Conservation (phyloP, 2,329 filamentous ascomycete genomes). For the Sporothrix luriei region DNA sequence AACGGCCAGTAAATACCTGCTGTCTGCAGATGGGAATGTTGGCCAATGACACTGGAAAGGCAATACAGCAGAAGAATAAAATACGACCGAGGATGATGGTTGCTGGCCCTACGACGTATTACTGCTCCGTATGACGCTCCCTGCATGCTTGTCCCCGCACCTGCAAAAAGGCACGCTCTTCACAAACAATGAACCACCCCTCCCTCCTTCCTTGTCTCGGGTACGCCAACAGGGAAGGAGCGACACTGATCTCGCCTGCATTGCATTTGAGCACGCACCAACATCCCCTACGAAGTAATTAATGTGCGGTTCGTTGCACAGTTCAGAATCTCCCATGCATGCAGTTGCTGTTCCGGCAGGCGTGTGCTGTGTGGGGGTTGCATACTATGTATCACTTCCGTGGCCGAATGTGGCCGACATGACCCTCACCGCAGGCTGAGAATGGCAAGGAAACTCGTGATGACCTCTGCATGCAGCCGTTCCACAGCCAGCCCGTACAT, state of each 20-base stretch:
- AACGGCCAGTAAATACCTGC: background rate
- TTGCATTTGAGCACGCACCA: constrained; percentile 7
- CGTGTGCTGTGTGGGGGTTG: constrained; percentile 22
- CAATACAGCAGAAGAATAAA: constrained; percentile 9
- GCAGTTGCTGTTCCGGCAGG: constrained; percentile 6
- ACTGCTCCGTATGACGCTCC: constrained; percentile 6
- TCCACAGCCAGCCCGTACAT: constrained; percentile 2
- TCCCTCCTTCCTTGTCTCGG: background rate
- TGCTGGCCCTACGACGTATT: background rate
- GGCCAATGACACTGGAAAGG: background rate
- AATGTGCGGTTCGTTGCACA: background rate
- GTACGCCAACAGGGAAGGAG: constrained; percentile 4
- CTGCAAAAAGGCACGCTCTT: constrained; percentile 7
- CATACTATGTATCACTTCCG: constrained; percentile 21
- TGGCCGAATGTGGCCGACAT: background rate
- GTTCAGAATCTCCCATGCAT: background rate
- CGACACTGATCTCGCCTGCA: constrained; percentile 19
- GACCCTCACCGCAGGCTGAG: constrained; percentile 22
- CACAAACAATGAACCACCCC: constrained; percentile 1
- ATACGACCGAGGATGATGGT: constrained; percentile 18
- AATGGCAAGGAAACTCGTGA: constrained; percentile 29
- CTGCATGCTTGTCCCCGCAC: constrained; percentile 10
- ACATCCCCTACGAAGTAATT: background rate
- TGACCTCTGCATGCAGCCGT: constrained; percentile 10
- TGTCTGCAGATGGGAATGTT: background rate